Conservation (phyloP, 148 eudicot genomes). For the Heliosperma pusillum region DNA sequence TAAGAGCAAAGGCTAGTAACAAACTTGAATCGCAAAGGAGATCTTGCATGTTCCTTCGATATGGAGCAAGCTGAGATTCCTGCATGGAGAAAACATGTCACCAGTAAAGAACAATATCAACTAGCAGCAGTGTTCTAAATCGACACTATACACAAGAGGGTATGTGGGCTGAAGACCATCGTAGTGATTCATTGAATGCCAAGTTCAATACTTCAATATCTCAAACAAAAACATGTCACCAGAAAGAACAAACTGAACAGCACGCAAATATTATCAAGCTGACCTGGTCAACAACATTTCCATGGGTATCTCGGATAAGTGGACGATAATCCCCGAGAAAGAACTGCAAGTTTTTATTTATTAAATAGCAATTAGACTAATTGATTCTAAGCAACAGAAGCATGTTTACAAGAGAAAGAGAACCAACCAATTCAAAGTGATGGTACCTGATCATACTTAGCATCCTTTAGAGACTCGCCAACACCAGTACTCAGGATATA, state of each 20-base stretch:
- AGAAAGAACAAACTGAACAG: not conserved
- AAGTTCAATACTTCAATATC: not conserved
- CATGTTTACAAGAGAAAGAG: constrained; percentile 1
- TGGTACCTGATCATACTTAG: constrained; percentile 90
- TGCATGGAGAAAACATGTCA: constrained; percentile 27
- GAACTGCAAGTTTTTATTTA: constrained; percentile 46
- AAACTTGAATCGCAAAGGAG: constrained; percentile 95
- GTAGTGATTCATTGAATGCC: not conserved
- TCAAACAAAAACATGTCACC: not conserved
- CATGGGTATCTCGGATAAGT: constrained; percentile 77
- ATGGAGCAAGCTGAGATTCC: constrained; percentile 94
- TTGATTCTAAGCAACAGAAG: constrained; percentile 1
- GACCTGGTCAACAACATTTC: constrained; percentile 98
- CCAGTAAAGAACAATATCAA: not conserved
- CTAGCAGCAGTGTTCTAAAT: not conserved
- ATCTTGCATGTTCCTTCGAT: constrained; percentile 91
- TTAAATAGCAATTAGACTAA: constrained; percentile 5
- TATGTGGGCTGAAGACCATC: not conserved
- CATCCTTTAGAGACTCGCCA: constrained; percentile 88
- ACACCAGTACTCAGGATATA: constrained; percentile 87
- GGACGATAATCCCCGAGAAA: constrained; percentile 98
- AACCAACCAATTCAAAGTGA: constrained; percentile 16
- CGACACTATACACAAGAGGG: not conserved
- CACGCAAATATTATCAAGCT: constrained; percentile 13
- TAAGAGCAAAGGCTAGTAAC: constrained; percentile 27